Evolutionary conservation across 2,329 filamentous ascomycete genomes (phyloP).

Genomic region (Tolypocladium amazonense): DNA sequence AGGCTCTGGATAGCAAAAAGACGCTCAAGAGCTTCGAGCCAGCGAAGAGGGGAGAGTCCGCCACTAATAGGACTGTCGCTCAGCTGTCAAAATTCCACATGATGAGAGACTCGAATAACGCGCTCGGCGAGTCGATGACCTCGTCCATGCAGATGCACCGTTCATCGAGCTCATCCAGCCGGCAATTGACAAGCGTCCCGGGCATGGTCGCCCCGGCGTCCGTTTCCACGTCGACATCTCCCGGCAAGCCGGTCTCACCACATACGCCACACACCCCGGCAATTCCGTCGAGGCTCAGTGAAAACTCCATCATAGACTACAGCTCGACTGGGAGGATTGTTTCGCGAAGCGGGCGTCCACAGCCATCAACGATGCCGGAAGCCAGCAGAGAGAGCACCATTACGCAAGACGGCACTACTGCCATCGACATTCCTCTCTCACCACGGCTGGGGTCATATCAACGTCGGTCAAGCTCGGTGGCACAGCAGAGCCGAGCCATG

Average conservation of each 20-base stretch:
- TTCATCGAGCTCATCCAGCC: constrained; percentile 63
- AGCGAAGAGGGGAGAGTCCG: constrained; percentile 55
- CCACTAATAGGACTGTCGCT: constrained; percentile 64
- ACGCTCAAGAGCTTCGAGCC: constrained; percentile 72
- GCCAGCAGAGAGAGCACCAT: constrained; percentile 25
- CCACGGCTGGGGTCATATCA: constrained; percentile 47
- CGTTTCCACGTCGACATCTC: constrained; percentile 77
- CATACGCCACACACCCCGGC: constrained; percentile 90
- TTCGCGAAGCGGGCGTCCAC: constrained; percentile 16
- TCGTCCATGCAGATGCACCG: constrained; percentile 78
- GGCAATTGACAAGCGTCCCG: constrained; percentile 48
- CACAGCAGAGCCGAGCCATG: constrained; percentile 46
- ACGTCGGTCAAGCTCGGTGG: constrained; percentile 59
- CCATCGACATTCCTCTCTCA: constrained; percentile 65
- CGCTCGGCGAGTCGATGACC: constrained; percentile 84
- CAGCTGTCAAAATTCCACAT: constrained; percentile 77
- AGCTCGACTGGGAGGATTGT: constrained; percentile 16
- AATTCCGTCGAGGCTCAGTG: constrained; percentile 85
- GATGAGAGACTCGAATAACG: constrained; percentile 83
- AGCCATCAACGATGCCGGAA: constrained; percentile 15
- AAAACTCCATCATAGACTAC: constrained; percentile 60
- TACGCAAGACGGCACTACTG: constrained; percentile 45
- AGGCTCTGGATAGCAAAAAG: constrained; percentile 77
- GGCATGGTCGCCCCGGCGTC: constrained; percentile 64
- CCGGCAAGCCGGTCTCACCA: constrained; percentile 79